These are phyloP conservation scores for Mikania micrantha DNA, from an alignment of 129 eudicot species.

Conservation along the genomic window DNA sequence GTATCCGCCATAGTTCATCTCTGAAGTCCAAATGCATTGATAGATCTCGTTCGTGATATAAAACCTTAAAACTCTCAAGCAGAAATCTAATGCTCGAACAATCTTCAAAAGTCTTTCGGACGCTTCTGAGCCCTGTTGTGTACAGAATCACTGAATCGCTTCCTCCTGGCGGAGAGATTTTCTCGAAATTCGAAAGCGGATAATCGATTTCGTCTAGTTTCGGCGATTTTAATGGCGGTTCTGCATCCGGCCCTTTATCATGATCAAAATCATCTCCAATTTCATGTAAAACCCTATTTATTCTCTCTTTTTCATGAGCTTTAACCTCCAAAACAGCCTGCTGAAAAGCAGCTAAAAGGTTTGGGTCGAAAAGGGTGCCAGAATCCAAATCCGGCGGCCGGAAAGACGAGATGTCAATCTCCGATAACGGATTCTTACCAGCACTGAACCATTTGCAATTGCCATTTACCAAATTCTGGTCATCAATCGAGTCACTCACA, in stretches of 20 bases:
- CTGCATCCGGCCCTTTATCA: slow-evolving; percentile 10
- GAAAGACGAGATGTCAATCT: slow-evolving; percentile 47
- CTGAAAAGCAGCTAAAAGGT: slow-evolving; percentile 65
- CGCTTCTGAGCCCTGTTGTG: slow-evolving; percentile 81
- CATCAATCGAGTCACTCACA: background rate
- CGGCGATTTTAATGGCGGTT: slow-evolving; percentile 38
- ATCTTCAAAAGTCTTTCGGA: slow-evolving; percentile 81
- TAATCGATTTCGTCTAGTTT: slow-evolving; percentile 35
- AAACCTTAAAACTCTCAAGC: slow-evolving; percentile 49
- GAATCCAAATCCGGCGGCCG: slow-evolving; percentile 69
- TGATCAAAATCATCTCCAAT: background rate
- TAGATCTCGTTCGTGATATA: slow-evolving; percentile 62
- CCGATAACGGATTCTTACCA: slow-evolving; percentile 38
- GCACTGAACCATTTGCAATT: background rate
- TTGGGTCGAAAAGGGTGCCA: slow-evolving; percentile 60
- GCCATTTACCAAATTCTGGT: background rate
- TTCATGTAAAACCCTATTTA: slow-evolving; percentile 10
- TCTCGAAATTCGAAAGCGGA: slow-evolving; percentile 48
- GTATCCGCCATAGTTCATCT: slow-evolving; percentile 66
- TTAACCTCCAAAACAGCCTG: slow-evolving; percentile 55
- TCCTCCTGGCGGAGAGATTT: slow-evolving; percentile 85
- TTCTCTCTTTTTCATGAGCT: slow-evolving; percentile 44
- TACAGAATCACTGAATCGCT: slow-evolving; percentile 57
- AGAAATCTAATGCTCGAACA: slow-evolving; percentile 62
- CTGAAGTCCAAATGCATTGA: slow-evolving; percentile 73